Conservation (phyloP, 2,329 filamentous ascomycete species). For the Emergomyces africanus region DNA sequence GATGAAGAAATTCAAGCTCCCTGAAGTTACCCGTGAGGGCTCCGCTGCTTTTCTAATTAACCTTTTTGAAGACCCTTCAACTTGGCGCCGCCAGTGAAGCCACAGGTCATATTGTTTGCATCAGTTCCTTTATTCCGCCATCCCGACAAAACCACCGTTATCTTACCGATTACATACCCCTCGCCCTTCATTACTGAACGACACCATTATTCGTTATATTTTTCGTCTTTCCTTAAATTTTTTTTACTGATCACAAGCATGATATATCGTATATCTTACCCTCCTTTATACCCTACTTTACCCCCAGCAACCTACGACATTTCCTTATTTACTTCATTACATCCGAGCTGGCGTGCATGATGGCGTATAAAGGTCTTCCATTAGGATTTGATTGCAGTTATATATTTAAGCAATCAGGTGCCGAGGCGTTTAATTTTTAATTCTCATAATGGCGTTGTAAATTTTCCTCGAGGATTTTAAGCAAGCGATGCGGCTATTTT, state of each 20-base stretch:
- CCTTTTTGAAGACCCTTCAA: neutral
- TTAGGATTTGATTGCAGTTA: neutral
- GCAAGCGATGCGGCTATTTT: neutral
- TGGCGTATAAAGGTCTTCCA: neutral
- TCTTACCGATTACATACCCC: neutral
- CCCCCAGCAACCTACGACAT: neutral
- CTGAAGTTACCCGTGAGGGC: constrained; percentile 18
- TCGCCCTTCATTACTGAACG: neutral
- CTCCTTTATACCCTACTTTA: neutral
- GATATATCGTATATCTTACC: neutral
- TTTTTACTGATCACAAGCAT: neutral
- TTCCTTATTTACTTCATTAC: neutral
- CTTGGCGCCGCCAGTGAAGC: constrained; percentile 9
- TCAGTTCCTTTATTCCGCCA: neutral
- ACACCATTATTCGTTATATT: neutral
- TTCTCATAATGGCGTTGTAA: neutral
- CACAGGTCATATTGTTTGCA: neutral
- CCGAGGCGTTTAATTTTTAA: neutral
- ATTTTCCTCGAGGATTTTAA: neutral
- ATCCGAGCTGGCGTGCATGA: neutral
- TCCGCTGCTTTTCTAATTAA: constrained; percentile 2
- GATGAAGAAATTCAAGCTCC: constrained; percentile 49
- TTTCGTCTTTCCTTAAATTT: neutral
- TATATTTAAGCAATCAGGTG: neutral
- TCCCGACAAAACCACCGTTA: neutral